Evolutionary conservation across 2,329 filamentous ascomycete species (phyloP), one percentile per base, ranked within the genome.

Genomic region (Apiospora marii): DNA sequence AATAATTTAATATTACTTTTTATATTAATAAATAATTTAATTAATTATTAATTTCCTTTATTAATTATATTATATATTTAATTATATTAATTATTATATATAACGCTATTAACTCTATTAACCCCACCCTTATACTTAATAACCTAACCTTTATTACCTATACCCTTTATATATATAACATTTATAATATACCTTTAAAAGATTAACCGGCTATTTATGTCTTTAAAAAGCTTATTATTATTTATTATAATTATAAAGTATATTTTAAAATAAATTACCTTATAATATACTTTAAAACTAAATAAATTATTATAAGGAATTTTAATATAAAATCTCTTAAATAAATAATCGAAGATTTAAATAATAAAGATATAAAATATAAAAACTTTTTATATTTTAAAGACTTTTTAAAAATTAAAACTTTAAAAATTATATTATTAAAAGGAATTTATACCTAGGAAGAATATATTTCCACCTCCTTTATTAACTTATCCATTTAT

Each of bases 291-390:
- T 12, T 49, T 49, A 49, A 10, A 49, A 10, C 2, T 2, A 12
- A 49, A 10, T 22, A 49, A 4, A n/a, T 49, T 49, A 49, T 49
- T 10, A 10, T n/a, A 10, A 12, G 2, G 4, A 4, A 49, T 10
- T 49, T 49, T 49, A 49, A 49, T 49, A 49, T 49, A 49, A n/a
- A 49, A n/a, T 8, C 19, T 19, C 4, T 4, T 10, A 3, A n/a
- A 10, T 49, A 49, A 12, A 4, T 4, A 3, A 3, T 12, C 12
- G 4, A 49, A 10, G 7, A 49, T 7, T 7, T n/a, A 1, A 4
- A 7, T 3, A 4, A 49, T n/a, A 49, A 12, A 2, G 22, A 7
- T 3, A n/a, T 10, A 10, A 10, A 6, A 1, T 7, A 7, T 1
- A 0, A 7, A 0, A 22, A 4, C 1, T 4, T 49, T 0, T 4